Base-by-base conservation (phyloP, 768 basidiomycete species). In the Trametes meyenii region DNA sequence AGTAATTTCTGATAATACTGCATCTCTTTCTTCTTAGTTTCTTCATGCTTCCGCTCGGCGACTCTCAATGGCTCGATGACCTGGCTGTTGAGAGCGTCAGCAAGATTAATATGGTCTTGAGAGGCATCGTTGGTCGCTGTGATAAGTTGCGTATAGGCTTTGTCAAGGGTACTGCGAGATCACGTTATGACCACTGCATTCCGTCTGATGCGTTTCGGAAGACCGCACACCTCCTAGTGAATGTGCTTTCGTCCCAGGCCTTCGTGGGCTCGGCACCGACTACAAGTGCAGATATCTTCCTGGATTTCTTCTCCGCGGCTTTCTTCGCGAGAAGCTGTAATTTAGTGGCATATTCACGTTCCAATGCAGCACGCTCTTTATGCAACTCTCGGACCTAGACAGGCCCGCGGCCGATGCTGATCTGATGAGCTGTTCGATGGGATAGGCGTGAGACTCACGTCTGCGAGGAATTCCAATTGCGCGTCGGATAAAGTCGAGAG, bases 261-360 rank as follows among this genome's bases (percentile, higher is more conserved):
- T 88, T 89, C 17, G 84, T 83, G 8, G 90, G 89, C 48, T 85
- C 85, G 24, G 80, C 80, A 38, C 91, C 92, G 11, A 92, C 72
- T 8, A 89, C 83, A 23, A 88, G 75, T 10, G 74, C 69, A 0
- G 77, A 69, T 59, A 83, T 82, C 58, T 79, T 78, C 73, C 83
- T 90, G 46, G 73, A 75, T 73, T 88, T 90, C 81, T 85, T 90
- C 45, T 94, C 92, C 11, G 77, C 74, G 1, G 86, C 85, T 70
- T 86, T 92, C 72, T 82, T 86, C 8, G 80, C 79, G 35, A 94
- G 72, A 16, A 77, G 72, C 68, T 88, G 86, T 11, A 94, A 77
- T 70, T 89, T 92, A 24, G 74, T 70, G 0, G 90, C 89, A 70
- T 92, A 94, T 70, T 94, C 92, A 53, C 87, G 84, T 72, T 94